Evolutionary conservation across 805 yeast species (phyloP).

Genomic region (Brettanomyces bruxellensis): DNA sequence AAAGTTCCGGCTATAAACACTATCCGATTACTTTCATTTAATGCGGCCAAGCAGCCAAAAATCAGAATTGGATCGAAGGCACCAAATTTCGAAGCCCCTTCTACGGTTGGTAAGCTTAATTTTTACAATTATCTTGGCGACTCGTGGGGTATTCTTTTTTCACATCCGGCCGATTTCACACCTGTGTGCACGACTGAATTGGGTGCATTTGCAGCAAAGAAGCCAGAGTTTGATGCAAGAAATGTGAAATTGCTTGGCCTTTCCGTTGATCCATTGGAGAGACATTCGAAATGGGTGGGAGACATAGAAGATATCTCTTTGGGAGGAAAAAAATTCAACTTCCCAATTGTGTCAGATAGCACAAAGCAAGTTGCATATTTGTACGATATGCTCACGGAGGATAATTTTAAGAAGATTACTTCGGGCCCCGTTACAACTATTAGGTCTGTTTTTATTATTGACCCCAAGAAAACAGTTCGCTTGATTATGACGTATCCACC

Average conservation of each 20-base stretch:
- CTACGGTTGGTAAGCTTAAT: conserved; percentile 74
- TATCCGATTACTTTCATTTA: conserved; percentile 33
- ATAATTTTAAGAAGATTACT: conserved; percentile 64
- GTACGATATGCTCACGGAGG: conserved; percentile 85
- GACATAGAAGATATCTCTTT: conserved; percentile 81
- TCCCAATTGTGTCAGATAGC: conserved; percentile 88
- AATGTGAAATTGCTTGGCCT: conserved; percentile 83
- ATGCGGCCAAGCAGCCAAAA: conserved; percentile 48
- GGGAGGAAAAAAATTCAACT: conserved; percentile 59
- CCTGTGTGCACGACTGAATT: conserved; percentile 96
- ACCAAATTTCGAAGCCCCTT: conserved; percentile 78
- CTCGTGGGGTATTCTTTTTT: conserved; percentile 81
- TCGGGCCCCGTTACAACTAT: conserved; percentile 78
- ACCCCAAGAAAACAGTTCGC: conserved; percentile 84
- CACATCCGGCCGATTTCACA: conserved; percentile 95
- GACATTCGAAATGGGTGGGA: conserved; percentile 79
- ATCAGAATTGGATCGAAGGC: conserved; percentile 77
- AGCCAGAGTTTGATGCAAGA: conserved; percentile 82
- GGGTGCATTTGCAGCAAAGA: conserved; percentile 85
- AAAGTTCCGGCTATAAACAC: conserved; percentile 6
- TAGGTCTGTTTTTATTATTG: conserved; percentile 87
- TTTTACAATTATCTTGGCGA: conserved; percentile 84
- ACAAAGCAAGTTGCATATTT: conserved; percentile 76
- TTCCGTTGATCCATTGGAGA: conserved; percentile 74
- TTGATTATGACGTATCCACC: conserved; percentile 86